A percentile compares a stretch with the other conserved stretches of the same genome.
phyloP scores from a whole-genome alignment of 495 filamentous ascomycete genomes.

The Penicillium roqueforti region DNA sequence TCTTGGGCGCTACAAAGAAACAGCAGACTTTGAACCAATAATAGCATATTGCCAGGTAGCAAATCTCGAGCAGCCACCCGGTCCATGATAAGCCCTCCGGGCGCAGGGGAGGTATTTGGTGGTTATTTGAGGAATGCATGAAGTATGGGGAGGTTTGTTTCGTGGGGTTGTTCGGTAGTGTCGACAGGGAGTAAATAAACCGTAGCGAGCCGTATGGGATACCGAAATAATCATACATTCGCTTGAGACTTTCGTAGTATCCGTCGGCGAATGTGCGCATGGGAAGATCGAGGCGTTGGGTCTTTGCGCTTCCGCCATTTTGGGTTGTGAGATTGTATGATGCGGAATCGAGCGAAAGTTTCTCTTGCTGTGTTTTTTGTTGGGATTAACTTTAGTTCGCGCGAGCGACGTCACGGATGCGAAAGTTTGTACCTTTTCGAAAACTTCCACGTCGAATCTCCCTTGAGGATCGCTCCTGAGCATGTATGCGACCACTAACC shows the following conservation, averaged over 20 bases:
- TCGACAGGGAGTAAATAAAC: constrained; percentile 38
- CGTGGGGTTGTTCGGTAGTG: constrained; percentile 24
- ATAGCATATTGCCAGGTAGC: constrained; percentile 43
- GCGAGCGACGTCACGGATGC: background rate
- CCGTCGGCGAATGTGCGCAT: constrained; percentile 54
- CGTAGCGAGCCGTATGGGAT: constrained; percentile 40
- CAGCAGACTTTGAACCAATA: constrained; percentile 46
- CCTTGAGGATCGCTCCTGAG: constrained; percentile 38
- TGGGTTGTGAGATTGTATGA: constrained; percentile 14
- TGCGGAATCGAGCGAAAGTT: constrained; percentile 27
- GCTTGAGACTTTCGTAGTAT: constrained; percentile 50
- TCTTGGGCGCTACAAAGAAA: constrained; percentile 38
- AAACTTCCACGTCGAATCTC: constrained; percentile 44
- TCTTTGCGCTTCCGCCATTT: background rate
- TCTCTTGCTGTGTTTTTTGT: constrained; percentile 7
- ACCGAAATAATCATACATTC: constrained; percentile 51
- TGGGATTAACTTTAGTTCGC: background rate
- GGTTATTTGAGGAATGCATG: constrained; percentile 39
- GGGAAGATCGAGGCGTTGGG: constrained; percentile 43
- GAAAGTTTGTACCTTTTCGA: constrained; percentile 39
- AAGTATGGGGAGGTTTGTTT: constrained; percentile 6
- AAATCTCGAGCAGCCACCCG: constrained; percentile 34
- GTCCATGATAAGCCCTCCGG: constrained; percentile 12
- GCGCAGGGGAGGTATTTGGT: constrained; percentile 40
- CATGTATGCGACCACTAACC: constrained; percentile 48